Evolutionary conservation across 1,284 basidiomycete genomes (phyloP).

Genomic region (Melampsora larici-populina): DNA sequence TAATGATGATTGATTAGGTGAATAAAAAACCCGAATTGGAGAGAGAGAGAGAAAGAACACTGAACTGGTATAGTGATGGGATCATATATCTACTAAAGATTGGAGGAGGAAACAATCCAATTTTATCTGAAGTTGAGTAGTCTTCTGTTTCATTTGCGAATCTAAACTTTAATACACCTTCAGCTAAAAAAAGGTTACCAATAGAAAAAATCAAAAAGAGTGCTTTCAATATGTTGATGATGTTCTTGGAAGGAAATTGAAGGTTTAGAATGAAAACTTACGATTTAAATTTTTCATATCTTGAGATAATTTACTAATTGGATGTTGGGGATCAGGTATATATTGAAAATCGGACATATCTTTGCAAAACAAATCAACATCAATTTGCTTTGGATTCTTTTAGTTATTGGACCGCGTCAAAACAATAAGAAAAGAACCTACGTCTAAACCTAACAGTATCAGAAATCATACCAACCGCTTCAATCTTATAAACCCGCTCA

Average conservation of each 20-base stretch:
- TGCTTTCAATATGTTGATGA: not conserved
- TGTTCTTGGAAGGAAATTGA: not conserved
- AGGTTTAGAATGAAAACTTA: constrained; percentile 53
- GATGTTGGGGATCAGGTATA: constrained; percentile 68
- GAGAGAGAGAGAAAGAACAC: constrained; percentile 37
- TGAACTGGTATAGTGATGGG: constrained; percentile 72
- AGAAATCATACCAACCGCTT: constrained; percentile 70
- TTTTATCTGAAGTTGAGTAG: constrained; percentile 59
- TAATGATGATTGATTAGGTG: not conserved
- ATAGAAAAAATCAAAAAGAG: not conserved
- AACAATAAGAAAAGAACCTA: not conserved
- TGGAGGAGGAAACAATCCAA: constrained; percentile 74
- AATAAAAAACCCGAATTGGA: too few relatives aligned
- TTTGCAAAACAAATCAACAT: constrained; percentile 52
- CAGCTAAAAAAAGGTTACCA: constrained; percentile 58
- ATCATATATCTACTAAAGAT: constrained; percentile 74
- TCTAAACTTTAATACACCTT: constrained; percentile 66
- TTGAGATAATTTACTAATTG: constrained; percentile 64
- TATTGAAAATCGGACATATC: constrained; percentile 91
- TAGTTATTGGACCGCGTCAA: not conserved
- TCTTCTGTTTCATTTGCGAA: constrained; percentile 68
- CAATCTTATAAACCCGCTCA: constrained; percentile 66
- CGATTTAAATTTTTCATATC: constrained; percentile 77
- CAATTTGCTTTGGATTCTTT: not conserved
- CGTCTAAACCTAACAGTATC: constrained; percentile 75